These are phyloP conservation scores for Triglochin maritima DNA, from an alignment of 106 monocot genomes.

Conservation along the genomic window DNA sequence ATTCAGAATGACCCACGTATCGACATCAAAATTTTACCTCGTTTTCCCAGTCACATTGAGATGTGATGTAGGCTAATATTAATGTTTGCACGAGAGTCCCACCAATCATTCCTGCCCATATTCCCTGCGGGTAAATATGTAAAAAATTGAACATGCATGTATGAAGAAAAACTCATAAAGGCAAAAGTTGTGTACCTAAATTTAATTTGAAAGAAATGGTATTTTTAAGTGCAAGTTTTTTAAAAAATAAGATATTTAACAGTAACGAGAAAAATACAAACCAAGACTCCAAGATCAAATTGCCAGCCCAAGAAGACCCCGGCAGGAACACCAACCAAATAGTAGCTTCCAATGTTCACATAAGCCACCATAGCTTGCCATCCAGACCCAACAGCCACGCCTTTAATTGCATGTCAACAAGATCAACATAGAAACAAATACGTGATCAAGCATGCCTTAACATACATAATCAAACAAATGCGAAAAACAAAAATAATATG, in stretches of 20 bases:
- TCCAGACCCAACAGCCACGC: conserved; percentile 67
- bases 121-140: conserved; percentile 2
- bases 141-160: no score
- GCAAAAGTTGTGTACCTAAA: no score
- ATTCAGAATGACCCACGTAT: no score
- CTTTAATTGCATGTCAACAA: conserved; percentile 10
- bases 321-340: conserved; percentile 37
- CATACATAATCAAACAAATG: not conserved
- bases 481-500: not conserved
- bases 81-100: conserved; percentile 16
- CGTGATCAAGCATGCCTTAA: not conserved
- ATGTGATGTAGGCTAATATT: conserved; percentile 12
- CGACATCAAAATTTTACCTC: conserved; percentile 2
- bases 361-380: conserved; percentile 66
- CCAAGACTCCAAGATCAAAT: conserved; percentile 37
- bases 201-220: no score
- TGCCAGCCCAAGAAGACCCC: conserved; percentile 34
- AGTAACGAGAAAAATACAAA: not conserved
- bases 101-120: conserved; percentile 24
- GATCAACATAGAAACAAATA: no score
- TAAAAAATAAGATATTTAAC: no score
- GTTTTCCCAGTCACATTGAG: conserved; percentile 10
- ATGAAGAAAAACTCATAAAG: no score
- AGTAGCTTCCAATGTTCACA: conserved; percentile 60
- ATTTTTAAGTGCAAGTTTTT: no score